Conservation (phyloP, 805 yeast genomes). For the Metschnikowia similis region DNA sequence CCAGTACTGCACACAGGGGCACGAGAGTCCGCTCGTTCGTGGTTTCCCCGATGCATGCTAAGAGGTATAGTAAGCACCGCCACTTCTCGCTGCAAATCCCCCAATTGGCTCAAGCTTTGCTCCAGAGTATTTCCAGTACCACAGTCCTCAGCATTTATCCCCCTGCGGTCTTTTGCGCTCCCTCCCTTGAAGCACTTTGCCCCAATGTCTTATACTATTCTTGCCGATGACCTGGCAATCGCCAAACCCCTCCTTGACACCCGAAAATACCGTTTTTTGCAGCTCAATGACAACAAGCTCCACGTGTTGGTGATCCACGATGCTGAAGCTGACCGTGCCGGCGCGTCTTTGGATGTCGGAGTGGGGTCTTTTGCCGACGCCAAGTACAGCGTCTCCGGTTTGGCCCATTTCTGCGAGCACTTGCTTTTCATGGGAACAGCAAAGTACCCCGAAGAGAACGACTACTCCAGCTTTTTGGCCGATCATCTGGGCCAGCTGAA, state of each 20-base stretch:
- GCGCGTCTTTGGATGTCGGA: conserved; percentile 75
- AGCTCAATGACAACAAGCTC: conserved; percentile 50
- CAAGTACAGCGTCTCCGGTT: conserved; percentile 54
- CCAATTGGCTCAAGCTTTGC: background rate
- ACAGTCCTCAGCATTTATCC: too few species aligned
- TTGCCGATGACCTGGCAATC: conserved; percentile 28
- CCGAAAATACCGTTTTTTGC: conserved; percentile 64
- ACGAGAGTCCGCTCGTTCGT: background rate
- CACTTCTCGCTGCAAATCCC: background rate
- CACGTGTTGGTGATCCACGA: conserved; percentile 64
- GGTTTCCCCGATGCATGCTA: background rate
- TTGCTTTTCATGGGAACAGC: conserved; percentile 75
- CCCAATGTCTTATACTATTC: conserved; percentile 10
- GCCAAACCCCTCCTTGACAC: conserved; percentile 62
- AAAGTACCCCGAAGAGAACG: conserved; percentile 72
- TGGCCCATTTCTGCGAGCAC: conserved; percentile 70
- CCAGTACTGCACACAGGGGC: background rate
- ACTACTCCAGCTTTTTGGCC: conserved; percentile 66
- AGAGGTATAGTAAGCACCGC: conserved; percentile 1
- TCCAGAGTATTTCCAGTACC: background rate
- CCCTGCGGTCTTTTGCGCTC: background rate
- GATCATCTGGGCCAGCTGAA: conserved; percentile 86
- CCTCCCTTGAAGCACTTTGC: background rate
- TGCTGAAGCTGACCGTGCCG: conserved; percentile 66
- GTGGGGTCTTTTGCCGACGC: conserved; percentile 76